Conservation (phyloP, 2,329 filamentous ascomycete genomes). For the Canariomyces notabilis region DNA sequence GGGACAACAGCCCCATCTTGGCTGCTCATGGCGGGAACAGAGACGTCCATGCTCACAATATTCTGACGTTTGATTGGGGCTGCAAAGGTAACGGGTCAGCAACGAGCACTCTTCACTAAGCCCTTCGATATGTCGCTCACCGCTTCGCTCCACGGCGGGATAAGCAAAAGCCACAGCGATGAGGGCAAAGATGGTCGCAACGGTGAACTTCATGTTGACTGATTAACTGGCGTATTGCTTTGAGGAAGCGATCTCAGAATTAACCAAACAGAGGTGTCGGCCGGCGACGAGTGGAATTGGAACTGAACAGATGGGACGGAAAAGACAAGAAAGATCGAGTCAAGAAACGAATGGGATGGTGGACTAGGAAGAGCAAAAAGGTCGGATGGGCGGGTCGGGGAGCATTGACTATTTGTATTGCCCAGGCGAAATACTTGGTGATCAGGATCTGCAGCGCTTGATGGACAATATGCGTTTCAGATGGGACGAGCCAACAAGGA, state of each 20-base stretch:
- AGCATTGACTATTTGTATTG: conserved; percentile 28
- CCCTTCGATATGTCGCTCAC: conserved; percentile 17
- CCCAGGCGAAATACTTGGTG: conserved; percentile 8
- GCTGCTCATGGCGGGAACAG: conserved; percentile 43
- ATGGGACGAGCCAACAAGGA: conserved; percentile 2
- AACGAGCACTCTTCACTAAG: not conserved
- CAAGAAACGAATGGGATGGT: conserved; percentile 16
- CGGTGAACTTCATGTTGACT: conserved; percentile 51
- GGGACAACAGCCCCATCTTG: conserved; percentile 40
- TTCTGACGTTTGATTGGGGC: conserved; percentile 28
- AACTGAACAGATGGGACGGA: conserved; percentile 20
- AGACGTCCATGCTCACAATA: conserved; percentile 30
- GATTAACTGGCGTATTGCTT: conserved; percentile 21
- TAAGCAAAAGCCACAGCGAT: conserved; percentile 42
- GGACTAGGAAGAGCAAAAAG: conserved; percentile 14
- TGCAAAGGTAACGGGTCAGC: conserved; percentile 13
- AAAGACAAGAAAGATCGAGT: conserved; percentile 1
- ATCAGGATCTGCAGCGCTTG: conserved; percentile 23
- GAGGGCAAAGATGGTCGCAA: conserved; percentile 43
- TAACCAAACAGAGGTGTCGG: conserved; percentile 38
- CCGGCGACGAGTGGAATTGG: conserved; percentile 45
- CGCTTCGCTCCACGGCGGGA: conserved; percentile 24
- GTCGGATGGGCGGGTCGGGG: conserved; percentile 5
- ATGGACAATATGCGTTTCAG: conserved; percentile 25
- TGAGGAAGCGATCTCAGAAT: conserved; percentile 21